Base-by-base conservation (phyloP, 352 stramenopile species). In the Chrysophaeum taylorii region DNA sequence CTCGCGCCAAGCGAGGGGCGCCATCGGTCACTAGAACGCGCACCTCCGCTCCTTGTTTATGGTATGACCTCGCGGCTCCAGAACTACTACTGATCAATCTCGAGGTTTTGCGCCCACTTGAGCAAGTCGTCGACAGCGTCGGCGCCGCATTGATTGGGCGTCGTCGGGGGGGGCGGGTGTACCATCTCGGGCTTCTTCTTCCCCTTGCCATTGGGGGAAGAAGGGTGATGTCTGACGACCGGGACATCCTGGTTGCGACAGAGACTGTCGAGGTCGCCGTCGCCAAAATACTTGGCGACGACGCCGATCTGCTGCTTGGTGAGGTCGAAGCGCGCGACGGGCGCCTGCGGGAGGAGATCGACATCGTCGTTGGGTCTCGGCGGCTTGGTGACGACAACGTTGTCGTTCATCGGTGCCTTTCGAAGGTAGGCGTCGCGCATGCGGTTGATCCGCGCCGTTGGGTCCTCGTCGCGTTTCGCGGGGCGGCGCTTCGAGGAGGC, bases 251-350 rank as follows among this genome's bases (percentile, higher is more conserved):
- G n/a, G n/a, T n/a, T n/a, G n/a, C n/a, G n/a, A n/a, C n/a, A n/a
- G n/a, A n/a, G n/a, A n/a, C n/a, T n/a, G n/a, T n/a, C n/a, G n/a
- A n/a, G n/a, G n/a, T n/a, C n/a, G n/a, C n/a, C 52, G 52, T 63
- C 52, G 7, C 52, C 52, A 63, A 63, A 63, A 31, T 63, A 63
- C 52, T 63, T 63, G 52, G 52, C 52, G n/a, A 63, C 52, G 52
- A 31, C n/a, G 52, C 4, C 52, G 27, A 63, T 4, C 52, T 63
- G 52, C 9, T 36, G 27, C 4, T 25, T 4, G 9, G 52, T 36
- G 7, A 63, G 52, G 52, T 63, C 52, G 33, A 63, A 63, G 2
- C 14, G 36, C 14, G n/a, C 52, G 9, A 63, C 33, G 52, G n/a
- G 9, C 2, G 18, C 45, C 45, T 54, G 12, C 23, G 12, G 45